phyloP scores from a whole-genome alignment of 2,329 filamentous ascomycete genomes.

The Colletotrichum endophyticum region DNA sequence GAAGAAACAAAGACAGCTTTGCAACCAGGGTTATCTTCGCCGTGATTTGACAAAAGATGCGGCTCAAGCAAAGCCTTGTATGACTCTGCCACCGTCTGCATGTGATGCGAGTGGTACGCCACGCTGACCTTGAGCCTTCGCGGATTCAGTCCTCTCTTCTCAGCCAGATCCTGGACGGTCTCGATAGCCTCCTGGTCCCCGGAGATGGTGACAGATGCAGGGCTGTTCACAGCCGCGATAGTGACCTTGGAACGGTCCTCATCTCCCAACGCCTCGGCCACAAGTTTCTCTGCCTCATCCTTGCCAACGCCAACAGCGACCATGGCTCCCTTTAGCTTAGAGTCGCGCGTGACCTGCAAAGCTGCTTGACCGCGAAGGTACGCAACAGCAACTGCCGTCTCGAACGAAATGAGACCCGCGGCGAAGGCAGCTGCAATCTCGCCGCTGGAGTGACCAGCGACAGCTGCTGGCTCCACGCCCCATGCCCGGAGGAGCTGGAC shows the following conservation, averaged over 20 bases:
- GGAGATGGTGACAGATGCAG: conserved; percentile 42
- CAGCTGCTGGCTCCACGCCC: conserved; percentile 26
- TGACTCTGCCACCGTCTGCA: not conserved
- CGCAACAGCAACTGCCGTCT: conserved; percentile 14
- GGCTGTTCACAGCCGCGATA: conserved; percentile 53
- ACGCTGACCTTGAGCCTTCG: not conserved
- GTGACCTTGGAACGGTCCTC: conserved; percentile 3
- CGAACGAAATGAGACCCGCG: conserved; percentile 27
- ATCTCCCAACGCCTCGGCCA: not conserved
- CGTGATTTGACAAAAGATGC: not conserved
- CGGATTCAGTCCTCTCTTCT: conserved; percentile 23
- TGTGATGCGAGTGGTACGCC: conserved; percentile 4
- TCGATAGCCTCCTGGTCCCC: conserved; percentile 31
- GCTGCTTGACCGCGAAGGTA: conserved; percentile 4
- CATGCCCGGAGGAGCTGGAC: conserved; percentile 33
- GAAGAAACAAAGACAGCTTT: not conserved
- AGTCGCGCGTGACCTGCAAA: not conserved
- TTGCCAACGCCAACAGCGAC: conserved; percentile 22
- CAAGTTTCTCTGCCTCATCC: conserved; percentile 24
- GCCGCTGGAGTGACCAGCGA: conserved; percentile 36
- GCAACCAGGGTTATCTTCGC: not conserved
- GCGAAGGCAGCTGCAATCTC: conserved; percentile 39
- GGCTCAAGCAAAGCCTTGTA: not conserved
- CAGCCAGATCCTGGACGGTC: conserved; percentile 29
- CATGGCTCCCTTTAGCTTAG: conserved; percentile 24